Conservation (phyloP, 2,329 filamentous ascomycete species). For the Aspergillus fumigatus region DNA sequence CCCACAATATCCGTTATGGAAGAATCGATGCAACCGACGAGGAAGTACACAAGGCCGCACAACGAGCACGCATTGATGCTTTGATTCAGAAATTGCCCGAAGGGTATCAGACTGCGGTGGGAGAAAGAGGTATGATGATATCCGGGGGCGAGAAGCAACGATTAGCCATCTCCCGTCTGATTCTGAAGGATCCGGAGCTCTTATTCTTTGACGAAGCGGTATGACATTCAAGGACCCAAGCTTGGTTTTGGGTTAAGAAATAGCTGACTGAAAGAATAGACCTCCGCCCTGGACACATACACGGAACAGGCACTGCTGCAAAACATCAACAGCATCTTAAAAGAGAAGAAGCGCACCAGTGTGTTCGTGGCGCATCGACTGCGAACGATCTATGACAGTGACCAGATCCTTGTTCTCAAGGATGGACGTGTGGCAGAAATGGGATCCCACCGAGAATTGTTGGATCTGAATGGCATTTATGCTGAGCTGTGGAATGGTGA, state of each 20-base stretch:
- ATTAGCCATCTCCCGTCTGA: conserved; percentile 73
- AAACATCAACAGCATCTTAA: conserved; percentile 89
- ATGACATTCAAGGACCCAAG: conserved; percentile 25
- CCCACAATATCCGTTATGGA: conserved; percentile 93
- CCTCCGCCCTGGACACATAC: conserved; percentile 85
- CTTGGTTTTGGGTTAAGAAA: not conserved
- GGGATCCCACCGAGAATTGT: conserved; percentile 79
- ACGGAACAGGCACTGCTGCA: conserved; percentile 86
- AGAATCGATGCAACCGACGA: conserved; percentile 70
- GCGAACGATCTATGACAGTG: conserved; percentile 87
- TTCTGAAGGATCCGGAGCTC: conserved; percentile 84
- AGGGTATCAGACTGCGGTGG: conserved; percentile 87
- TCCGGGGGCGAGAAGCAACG: conserved; percentile 92
- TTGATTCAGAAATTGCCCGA: conserved; percentile 75
- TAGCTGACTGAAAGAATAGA: conserved; percentile 40
- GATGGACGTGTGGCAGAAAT: conserved; percentile 81
- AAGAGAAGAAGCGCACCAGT: conserved; percentile 82
- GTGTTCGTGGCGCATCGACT: conserved; percentile 93
- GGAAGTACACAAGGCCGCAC: conserved; percentile 70
- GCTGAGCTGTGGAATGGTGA: conserved; percentile 84
- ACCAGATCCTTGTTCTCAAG: conserved; percentile 86
- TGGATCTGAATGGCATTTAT: conserved; percentile 70
- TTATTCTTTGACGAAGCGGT: conserved; percentile 91
- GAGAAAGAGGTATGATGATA: conserved; percentile 94
- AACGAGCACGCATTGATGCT: conserved; percentile 78